Base-by-base conservation (phyloP, 352 stramenopile genomes). In the Globisporangium emineosum region DNA sequence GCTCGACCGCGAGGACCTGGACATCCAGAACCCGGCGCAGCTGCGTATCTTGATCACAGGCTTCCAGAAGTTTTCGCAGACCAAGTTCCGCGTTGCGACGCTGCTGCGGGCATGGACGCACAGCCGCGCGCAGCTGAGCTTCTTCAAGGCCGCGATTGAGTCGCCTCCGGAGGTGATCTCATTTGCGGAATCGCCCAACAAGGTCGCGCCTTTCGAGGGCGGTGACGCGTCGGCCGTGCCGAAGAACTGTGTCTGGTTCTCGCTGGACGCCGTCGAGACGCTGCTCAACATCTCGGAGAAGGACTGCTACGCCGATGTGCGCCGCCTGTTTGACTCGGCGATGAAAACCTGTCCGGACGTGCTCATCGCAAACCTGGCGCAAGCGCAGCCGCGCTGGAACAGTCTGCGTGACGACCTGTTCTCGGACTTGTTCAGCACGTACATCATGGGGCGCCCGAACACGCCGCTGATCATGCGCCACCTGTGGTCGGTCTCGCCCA, bases 171-270 rank as follows among this genome's bases (percentile, higher is more conserved):
- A 96, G 50, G 85, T 94, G 35, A 60, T 96, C 5, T 91, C 77
- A 54, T 96, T 96, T 58, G 68, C 77, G 5, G 85, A 96, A 29
- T 93, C 83, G 7, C 78, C 86, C 21, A 82, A 86, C 62, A 94
- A 94, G 64, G 71, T 96, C 21, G 80, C 81, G 5, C 85, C 85
- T 9, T 96, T 96, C 62, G 87, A 96, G 78, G 87, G 87, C 17
- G 87, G 85, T n/a, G 85, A 96, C 56, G 87, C 85, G 6, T 92
- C 87, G 42, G 83, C 82, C 12, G 87, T 90, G 7, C 87, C 87
- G 0, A 89, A 93, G 65, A 96, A 96, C 61, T 87, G 85, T 32
- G 82, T 93, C 17, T 96, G 87, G 87, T 96, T 96, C 37, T 96
- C 87, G 21, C 62, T 96, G 4, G 85, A 96, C 65, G 75, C 83